These are phyloP conservation scores for Exophiala aquamarina DNA, from an alignment of 2,329 filamentous ascomycete species.

Conservation along the genomic window DNA sequence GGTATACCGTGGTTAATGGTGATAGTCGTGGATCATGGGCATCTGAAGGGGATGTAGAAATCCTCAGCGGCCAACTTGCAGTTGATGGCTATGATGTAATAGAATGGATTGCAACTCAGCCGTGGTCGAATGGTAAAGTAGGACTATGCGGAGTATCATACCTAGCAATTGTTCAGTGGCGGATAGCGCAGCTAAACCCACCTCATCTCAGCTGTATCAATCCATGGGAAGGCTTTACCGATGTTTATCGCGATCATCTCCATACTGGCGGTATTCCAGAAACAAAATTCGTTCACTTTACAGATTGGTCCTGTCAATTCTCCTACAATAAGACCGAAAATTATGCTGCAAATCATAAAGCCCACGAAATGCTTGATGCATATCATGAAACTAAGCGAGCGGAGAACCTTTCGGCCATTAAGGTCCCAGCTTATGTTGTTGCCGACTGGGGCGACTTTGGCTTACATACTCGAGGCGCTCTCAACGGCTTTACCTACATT, in stretches of 20 bases:
- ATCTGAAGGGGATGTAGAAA: slow-evolving; percentile 7
- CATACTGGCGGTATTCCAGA: slow-evolving; percentile 57
- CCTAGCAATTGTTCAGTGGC: slow-evolving; percentile 51
- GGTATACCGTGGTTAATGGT: slow-evolving; percentile 8
- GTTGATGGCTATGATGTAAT: slow-evolving; percentile 10
- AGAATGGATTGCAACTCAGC: slow-evolving; percentile 39
- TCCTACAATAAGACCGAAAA: slow-evolving; percentile 1
- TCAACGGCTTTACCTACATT: slow-evolving; percentile 8
- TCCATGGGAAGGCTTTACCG: slow-evolving; percentile 56
- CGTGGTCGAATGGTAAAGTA: slow-evolving; percentile 51
- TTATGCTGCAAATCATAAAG: not conserved
- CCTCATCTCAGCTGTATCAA: slow-evolving; percentile 45
- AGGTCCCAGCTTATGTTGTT: slow-evolving; percentile 8
- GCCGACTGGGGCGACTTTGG: slow-evolving; percentile 10
- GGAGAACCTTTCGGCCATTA: not conserved
- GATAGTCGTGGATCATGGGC: slow-evolving; percentile 7
- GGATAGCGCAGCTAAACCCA: slow-evolving; percentile 48
- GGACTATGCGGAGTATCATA: slow-evolving; percentile 52
- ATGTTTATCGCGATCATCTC: slow-evolving; percentile 58
- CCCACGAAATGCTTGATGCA: slow-evolving; percentile 8
- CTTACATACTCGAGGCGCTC: slow-evolving; percentile 6
- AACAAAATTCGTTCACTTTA: not conserved
- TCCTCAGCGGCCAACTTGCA: slow-evolving; percentile 6
- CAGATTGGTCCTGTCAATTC: slow-evolving; percentile 12
- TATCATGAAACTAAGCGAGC: slow-evolving; percentile 1